Evolutionary conservation across 176 grass and related monocot genomes (phyloP), one percentile per base, ranked within the genome.

Genomic region (Aegilops tauschii): DNA sequence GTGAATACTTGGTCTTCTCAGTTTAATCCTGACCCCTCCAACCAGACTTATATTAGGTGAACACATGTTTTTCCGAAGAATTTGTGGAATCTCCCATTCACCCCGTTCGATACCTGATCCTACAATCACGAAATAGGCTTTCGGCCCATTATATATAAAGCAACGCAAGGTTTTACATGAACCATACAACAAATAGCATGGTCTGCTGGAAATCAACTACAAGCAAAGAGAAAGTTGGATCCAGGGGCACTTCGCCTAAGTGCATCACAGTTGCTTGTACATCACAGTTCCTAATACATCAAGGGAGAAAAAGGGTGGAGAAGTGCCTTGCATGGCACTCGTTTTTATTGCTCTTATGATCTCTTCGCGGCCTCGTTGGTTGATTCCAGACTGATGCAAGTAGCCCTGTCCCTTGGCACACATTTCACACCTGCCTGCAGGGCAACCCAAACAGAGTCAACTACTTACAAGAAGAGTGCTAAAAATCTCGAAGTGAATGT

Each of bases 311-410:
- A 84, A 65, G 63, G 23, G 23, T 44, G 2, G 36, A 36, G 27
- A 68, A 39, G 42, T 85, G 82, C 77, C 90, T 44, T 64, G 40
- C 70, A 78, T 29, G 30, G 52, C 70, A 85, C 79, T 86, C 49
- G 21, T 81, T 77, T 91, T 91, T 91, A 91, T 91, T 88, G 62
- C 10, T 85, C 79, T 52, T 44, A 88, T 76, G 18, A 81, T 54
- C 47, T 81, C 52, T 37, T 42, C 27, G 12, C 37, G 28, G 5
- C 30, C 10, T 31, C 29, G 37, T 71, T 65, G n/a, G 79, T 25
- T 17, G 42, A 83, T 86, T 10, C 45, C 52, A 63, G 56, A 50
- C 45, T 75, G 84, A 82, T 64, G 72, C 13, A 83, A 73, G 66
- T 17, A 83, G 39, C 18, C 5, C 0, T 29, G 40, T 50, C 37